Base-by-base conservation (phyloP, 2,329 filamentous ascomycete genomes). In the Graphiopsis chlorocephala region DNA sequence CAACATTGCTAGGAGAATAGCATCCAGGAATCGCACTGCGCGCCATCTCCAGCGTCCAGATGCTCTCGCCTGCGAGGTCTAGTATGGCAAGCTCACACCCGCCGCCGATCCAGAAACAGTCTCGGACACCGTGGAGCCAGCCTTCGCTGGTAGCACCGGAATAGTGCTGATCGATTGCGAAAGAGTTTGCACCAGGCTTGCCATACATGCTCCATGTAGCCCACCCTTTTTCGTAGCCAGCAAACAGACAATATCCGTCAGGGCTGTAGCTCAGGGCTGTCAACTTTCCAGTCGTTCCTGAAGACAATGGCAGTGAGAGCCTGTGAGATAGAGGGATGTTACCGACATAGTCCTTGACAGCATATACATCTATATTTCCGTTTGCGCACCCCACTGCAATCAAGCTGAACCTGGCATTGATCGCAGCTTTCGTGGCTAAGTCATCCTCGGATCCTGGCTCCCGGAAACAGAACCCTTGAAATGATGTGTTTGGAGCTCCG, bases 141-240 rank as follows among this genome's bases (percentile, higher is more conserved):
- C 86, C 84, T 74, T 99, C 94, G 29, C 84, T 85, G 72, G 95
- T 94, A 7, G 80, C 79, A 57, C 84, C 79, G 2, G 88, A 87
- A 42, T 92, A 81, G 2, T 80, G 78, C 28, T 82, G 81, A 71
- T 96, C 91, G 14, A 86, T 83, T 7, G 85, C 83, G 75, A 98
- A 98, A 74, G 92, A 97, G 70, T 88, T 92, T 63, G 90, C 93
- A 15, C 93, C 89, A 2, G 90, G 85, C 77, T 97, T 97, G 35
- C 95, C 95, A 77, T 96, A 99, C 42, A 98, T 95, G 75, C 94
- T 98, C 94, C 94, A 99, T 55, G 89, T 94, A 4, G 91, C 90
- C 95, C 95, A 99, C 0, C 95, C 96, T 65, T 89, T 88, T 72
- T 95, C 89, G 73, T 94, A 98, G 1, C 94, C 95, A 50, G 90